Evolutionary conservation across 306 rosid genomes (phyloP), one percentile per base, ranked within the genome.

Genomic region (Casuarina glauca): DNA sequence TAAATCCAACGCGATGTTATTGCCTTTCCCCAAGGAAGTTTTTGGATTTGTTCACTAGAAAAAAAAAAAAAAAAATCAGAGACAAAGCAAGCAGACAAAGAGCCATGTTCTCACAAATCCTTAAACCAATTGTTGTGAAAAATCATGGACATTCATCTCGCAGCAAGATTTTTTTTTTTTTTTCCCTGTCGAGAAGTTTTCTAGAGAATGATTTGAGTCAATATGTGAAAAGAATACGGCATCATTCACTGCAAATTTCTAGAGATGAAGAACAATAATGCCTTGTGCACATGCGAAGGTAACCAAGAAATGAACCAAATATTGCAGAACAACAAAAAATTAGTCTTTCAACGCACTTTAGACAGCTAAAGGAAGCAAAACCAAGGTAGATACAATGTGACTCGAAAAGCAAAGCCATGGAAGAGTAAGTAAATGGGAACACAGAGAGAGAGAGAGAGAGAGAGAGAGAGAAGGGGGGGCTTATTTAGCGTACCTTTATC

Each of bases 401-500:
- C 43, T 66, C 26, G 11, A 72, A 32, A 72, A 72, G 78, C 70
- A 77, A 68, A 66, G 63, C 74, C 19, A 19, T 69, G 84, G 76
- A 83, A 81, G 71, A 79, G 83, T 46, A 32, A 66, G 77, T 74
- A 46, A 62, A 26, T 42, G 80, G 82, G 41, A 78, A 77, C 9
- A 69, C 69, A 85, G 77, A 74, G 36, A 57, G 12, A 70, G 70
- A 82, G 39, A 64, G 71, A 54, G 20, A 75, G 49, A 49, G 41
- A 67, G 11, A 41, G 11, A 73, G 32, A 53, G 13, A 53, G 63
- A 80, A 39, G 44, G 72, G 44, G 26, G 61, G 17, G 32, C 3
- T 17, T 4, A n/a, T 15, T 57, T 10, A 75, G 82, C 87, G 90
- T 89, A 90, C 97, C 96, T 90, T 83, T 78, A 76, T 74, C 60